Percentiles rank a stretch among this genome's conserved stretches.
These are phyloP conservation scores for Akebia trifoliata DNA, from an alignment of 164 flowering plant genomes.

Conservation along the genomic window DNA sequence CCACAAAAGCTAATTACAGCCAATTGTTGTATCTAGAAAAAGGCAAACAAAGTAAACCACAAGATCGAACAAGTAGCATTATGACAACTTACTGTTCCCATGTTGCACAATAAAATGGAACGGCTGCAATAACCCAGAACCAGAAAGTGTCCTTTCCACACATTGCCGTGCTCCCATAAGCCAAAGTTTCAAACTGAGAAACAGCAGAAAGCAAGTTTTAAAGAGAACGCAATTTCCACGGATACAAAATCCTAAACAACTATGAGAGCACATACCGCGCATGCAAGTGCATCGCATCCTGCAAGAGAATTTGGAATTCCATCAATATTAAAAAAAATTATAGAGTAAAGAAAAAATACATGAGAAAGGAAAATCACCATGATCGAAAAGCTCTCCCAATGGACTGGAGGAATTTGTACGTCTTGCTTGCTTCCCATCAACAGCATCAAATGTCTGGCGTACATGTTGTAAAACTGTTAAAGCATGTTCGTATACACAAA, in stretches of 20 bases:
- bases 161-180: slow-evolving; percentile 96
- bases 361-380: slow-evolving; percentile 45
- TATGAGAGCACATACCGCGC: slow-evolving; percentile 58
- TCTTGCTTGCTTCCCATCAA: slow-evolving; percentile 99
- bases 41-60: not conserved
- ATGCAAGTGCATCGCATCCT: slow-evolving; percentile 99
- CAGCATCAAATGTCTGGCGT: slow-evolving; percentile 96
- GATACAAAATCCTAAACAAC: slow-evolving; percentile 5
- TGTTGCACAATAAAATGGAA: slow-evolving; percentile 90
- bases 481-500: not conserved
- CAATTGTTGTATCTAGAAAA: slow-evolving; percentile 1
- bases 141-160: slow-evolving; percentile 80
- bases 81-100: slow-evolving; percentile 91
- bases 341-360: not conserved
- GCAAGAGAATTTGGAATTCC: slow-evolving; percentile 26
- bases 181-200: slow-evolving; percentile 77
- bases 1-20: not conserved
- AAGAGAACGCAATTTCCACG: not conserved
- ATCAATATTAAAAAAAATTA: slow-evolving; percentile 5
- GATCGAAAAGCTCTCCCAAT: slow-evolving; percentile 96
- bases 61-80: not conserved
- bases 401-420: slow-evolving; percentile 98
- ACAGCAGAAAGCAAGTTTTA: slow-evolving; percentile 6
- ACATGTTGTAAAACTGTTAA: not conserved
- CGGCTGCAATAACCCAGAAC: slow-evolving; percentile 88